These are phyloP conservation scores for Yarrowia sp. DNA, from an alignment of 805 yeast genomes.

Conservation along the genomic window DNA sequence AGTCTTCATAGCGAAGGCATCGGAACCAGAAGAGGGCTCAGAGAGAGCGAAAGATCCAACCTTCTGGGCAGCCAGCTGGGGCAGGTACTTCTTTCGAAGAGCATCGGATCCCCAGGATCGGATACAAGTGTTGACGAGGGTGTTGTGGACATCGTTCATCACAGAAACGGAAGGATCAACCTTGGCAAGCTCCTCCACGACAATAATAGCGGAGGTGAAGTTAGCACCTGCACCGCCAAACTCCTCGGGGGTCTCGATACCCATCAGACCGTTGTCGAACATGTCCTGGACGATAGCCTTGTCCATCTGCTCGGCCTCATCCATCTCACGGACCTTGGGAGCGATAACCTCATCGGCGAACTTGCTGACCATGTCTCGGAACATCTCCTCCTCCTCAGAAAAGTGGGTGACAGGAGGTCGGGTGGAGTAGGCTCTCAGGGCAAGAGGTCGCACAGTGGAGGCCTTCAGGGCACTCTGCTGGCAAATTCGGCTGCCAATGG, in stretches of 20 bases:
- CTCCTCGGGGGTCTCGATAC: conserved; percentile 57
- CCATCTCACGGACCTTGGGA: conserved; percentile 53
- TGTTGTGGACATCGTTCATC: conserved; percentile 56
- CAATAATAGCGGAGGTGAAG: conserved; percentile 56
- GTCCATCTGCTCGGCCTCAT: conserved; percentile 51
- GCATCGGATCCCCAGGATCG: conserved; percentile 52
- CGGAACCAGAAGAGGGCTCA: conserved; percentile 55
- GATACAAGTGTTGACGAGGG: conserved; percentile 54
- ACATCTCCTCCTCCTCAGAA: conserved; percentile 55
- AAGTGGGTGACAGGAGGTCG: conserved; percentile 43
- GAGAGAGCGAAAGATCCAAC: conserved; percentile 54
- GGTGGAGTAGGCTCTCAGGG: conserved; percentile 36
- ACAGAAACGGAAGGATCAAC: conserved; percentile 55
- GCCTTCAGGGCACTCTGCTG: conserved; percentile 35
- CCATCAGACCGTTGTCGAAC: conserved; percentile 55
- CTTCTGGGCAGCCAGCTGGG: conserved; percentile 50
- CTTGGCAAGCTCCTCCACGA: conserved; percentile 56
- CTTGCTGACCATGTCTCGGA: conserved; percentile 52
- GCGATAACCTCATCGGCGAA: conserved; percentile 53
- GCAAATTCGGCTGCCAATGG: conserved; percentile 25
- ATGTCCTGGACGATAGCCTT: conserved; percentile 47
- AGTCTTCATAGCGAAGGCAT: conserved; percentile 55
- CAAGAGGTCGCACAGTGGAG: conserved; percentile 14
- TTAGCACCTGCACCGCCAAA: conserved; percentile 56
- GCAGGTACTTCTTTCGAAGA: conserved; percentile 53